phyloP scores from a whole-genome alignment of 139 green algal species.

The Desmodesmus armatus region DNA sequence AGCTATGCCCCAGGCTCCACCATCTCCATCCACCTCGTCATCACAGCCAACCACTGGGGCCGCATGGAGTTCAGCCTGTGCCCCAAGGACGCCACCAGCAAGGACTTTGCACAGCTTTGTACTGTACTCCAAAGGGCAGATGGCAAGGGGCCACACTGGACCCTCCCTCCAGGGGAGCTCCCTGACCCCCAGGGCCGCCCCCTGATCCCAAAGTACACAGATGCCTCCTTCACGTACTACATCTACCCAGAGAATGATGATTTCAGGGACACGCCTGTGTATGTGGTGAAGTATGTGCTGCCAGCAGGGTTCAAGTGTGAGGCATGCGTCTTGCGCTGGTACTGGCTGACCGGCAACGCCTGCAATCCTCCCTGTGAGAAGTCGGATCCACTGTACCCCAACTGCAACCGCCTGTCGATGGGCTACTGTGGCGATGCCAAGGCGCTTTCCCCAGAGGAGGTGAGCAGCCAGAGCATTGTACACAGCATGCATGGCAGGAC shows the following conservation, averaged over 20 bases:
- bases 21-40: slow-evolving; percentile 10
- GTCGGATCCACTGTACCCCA: slow-evolving; percentile 28
- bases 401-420: slow-evolving; percentile 20
- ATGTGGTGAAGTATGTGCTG: slow-evolving; percentile 33
- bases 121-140: background rate
- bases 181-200: background rate
- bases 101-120: background rate
- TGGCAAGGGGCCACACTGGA: slow-evolving; percentile 23
- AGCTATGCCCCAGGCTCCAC: background rate
- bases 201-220: background rate
- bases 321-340: slow-evolving; percentile 22
- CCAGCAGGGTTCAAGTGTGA: slow-evolving; percentile 22
- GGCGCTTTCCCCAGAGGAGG: too few relatives aligned
- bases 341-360: slow-evolving; percentile 38
- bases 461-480: too few relatives aligned
- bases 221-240: slow-evolving; percentile 7
- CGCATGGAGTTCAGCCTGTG: slow-evolving; percentile 22
- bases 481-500: too few relatives aligned
- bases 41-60: slow-evolving; percentile 29
- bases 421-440: slow-evolving; percentile 13
- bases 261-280: background rate
- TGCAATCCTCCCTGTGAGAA: slow-evolving; percentile 27
- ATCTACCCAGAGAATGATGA: slow-evolving; percentile 9
- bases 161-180: slow-evolving; percentile 13
- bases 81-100: background rate